Evolutionary conservation across 106 monocot species (phyloP), one percentile per base, ranked within the genome.

Genomic region (Iris macrosiphon): DNA sequence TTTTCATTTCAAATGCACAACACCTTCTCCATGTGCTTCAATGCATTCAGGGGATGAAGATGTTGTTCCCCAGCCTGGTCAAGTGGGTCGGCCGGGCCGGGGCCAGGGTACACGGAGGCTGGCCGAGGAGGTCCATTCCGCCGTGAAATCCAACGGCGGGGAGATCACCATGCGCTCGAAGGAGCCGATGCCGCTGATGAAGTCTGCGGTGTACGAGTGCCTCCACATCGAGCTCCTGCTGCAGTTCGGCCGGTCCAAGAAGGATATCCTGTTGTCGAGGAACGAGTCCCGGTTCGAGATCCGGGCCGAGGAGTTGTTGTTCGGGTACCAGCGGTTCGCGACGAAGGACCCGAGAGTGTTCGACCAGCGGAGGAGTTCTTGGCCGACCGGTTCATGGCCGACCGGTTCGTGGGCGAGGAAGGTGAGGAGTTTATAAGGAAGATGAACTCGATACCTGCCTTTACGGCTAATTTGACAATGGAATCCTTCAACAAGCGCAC

Each of bases 381-480:
- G 4, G 69, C 64, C 16, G 79, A 79, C 9, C 49, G 79, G 48
- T 74, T 79, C 43, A 28, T 79, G 14, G 79, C 74, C 13, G 74
- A 56, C n/a, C 49, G 79, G 48, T 74, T 79, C 43, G 34, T 79
- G 14, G 79, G 79, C 13, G 74, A 56, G 40, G 33, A 35, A 60
- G 39, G 39, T 2, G 15, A 12, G 7, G 39, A 14, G 39, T 12
- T 44, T n/a, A 63, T 98, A 68, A 67, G 47, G 72, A 90, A 83
- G 77, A 83, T 87, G 90, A 98, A 87, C 64, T 86, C 96, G 3
- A 76, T 98, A 55, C 86, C 90, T 50, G 96, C 96, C 10, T 90
- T 98, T 63, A 98, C 87, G 7, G 85, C 96, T 28, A 98, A 98
- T 61, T 66, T 98, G 55, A 98, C 96, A n/a, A 59, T 98, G 46